phyloP scores from a whole-genome alignment of 2,329 filamentous ascomycete genomes.

The Oidium heveae region DNA sequence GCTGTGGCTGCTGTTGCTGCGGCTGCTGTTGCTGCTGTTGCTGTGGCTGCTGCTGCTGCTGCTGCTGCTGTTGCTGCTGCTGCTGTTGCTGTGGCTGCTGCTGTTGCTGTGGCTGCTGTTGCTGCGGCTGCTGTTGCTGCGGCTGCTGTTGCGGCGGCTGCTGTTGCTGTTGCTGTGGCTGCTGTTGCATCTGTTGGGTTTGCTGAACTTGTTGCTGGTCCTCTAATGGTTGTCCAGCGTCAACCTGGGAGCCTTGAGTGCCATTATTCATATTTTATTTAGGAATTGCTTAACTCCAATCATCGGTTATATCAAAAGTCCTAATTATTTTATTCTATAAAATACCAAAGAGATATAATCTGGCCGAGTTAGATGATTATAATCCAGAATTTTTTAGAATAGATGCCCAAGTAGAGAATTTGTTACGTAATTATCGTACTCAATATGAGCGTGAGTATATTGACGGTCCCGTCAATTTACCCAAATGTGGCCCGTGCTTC shows the following conservation, averaged over 20 bases:
- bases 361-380: too few species aligned
- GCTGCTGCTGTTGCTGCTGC: neutral
- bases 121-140: neutral
- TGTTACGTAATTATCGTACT: too few species aligned
- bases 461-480: too few species aligned
- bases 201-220: neutral
- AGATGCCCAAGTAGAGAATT: too few species aligned
- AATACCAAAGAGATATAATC: too few species aligned
- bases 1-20: too few species aligned
- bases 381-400: too few species aligned
- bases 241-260: neutral
- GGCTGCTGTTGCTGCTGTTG: neutral
- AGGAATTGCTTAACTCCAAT: neutral
- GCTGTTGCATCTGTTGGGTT: neutral
- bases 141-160: neutral
- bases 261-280: neutral
- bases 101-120: constrained; percentile 2
- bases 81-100: constrained; percentile 7
- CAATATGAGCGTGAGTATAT: too few species aligned
- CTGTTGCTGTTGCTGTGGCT: neutral
- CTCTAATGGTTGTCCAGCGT: neutral
- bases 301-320: neutral
- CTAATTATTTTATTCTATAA: too few species aligned
- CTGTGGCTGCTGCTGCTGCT: neutral
- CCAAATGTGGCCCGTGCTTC: too few species aligned